Conservation (phyloP, 495 filamentous ascomycete species). For the Jackrogersella minutella region DNA sequence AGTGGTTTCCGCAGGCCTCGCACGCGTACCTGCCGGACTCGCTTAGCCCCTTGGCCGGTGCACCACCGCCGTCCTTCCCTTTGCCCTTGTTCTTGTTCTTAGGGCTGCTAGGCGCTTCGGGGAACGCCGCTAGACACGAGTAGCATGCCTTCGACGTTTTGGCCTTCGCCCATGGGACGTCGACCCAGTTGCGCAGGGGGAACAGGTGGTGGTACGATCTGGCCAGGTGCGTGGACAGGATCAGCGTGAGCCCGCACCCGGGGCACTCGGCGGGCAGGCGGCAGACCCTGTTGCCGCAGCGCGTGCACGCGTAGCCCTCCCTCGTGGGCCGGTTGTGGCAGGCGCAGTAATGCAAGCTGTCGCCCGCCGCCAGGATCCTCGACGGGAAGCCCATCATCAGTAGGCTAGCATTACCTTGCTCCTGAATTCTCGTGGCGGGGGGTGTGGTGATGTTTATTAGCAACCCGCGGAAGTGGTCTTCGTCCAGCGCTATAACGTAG, state of each 20-base stretch:
- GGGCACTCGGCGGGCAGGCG: conserved; percentile 91
- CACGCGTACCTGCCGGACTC: conserved; percentile 90
- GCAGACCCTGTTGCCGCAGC: conserved; percentile 91
- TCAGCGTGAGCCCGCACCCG: conserved; percentile 88
- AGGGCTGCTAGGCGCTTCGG: conserved; percentile 39
- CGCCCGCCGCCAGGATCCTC: conserved; percentile 75
- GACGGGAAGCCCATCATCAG: conserved; percentile 99
- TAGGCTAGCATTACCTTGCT: conserved; percentile 74
- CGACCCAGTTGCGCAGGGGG: conserved; percentile 87
- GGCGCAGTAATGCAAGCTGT: conserved; percentile 77
- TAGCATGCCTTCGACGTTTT: conserved; percentile 59
- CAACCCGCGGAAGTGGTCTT: conserved; percentile 88
- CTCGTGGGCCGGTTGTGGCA: conserved; percentile 86
- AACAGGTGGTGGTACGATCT: conserved; percentile 96
- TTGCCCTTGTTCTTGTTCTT: conserved; percentile 30
- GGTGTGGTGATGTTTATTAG: conserved; percentile 88
- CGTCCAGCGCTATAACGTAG: conserved; percentile 87
- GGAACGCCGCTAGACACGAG: conserved; percentile 62
- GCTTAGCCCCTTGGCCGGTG: conserved; percentile 69
- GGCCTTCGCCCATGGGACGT: conserved; percentile 84
- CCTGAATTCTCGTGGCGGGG: conserved; percentile 75
- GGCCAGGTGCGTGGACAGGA: conserved; percentile 94
- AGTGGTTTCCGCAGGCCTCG: conserved; percentile 81
- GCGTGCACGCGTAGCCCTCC: conserved; percentile 91
- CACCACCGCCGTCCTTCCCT: conserved; percentile 48